Evolutionary conservation across 116 monocot genomes (phyloP), one percentile per base, ranked within the genome.

Genomic region (Iris pallida): DNA sequence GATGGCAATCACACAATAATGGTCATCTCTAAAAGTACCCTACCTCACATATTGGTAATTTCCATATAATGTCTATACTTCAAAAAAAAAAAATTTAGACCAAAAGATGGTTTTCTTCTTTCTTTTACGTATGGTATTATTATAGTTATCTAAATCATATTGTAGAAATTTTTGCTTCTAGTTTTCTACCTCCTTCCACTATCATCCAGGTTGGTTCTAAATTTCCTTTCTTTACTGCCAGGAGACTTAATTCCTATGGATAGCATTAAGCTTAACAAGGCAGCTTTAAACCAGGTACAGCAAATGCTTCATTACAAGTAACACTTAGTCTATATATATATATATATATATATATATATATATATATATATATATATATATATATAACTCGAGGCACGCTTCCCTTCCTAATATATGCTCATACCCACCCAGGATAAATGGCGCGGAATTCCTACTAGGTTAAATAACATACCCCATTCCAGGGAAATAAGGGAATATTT

Each of bases 391-490:
- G 13, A 17, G 17, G 16, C 57, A 57, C 12, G 10, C 13, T 60
- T 4, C 2, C 42, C 42, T 60, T 42, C 58, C 18, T 5, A 42
- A 42, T 42, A 60, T 5, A 42, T 42, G 42, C 13, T 4, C 49
- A 7, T 49, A 78, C 12, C 12, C 80, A 78, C 12, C 12, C 80
- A 96, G 95, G 79, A 75, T 68, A 83, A 75, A n/a, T 96, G 92
- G 89, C 84, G 91, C 64, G 95, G 95, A 9, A 96, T 96, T 79
- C 95, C 95, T 77, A 91, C 95, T 55, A 82, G 80, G 48, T 60
- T 96, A 75, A 96, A 96, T 73, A 96, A 96, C 61, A 91, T 91
- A 67, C 95, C 95, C 13, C 95, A 96, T 77, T 96, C 95, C 19
- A 86, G 82, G 73, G 95, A 96, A 80, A 96, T 91, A 72, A 86